Base-by-base conservation (phyloP, 345 rosid species). In the Pugionium cornutum region DNA sequence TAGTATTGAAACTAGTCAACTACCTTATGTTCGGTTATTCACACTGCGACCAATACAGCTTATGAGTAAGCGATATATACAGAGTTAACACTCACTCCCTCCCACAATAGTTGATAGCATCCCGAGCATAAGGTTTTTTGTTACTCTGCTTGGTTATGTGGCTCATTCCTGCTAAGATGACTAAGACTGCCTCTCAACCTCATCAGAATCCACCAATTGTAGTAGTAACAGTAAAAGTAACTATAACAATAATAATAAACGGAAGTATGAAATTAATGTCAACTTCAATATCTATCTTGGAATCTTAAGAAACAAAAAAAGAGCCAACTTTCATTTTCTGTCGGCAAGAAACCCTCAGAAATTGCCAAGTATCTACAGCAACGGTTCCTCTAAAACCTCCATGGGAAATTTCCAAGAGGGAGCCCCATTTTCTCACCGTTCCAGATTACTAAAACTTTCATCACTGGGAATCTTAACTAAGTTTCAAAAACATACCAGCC, bases 361-460 rank as follows among this genome's bases (percentile, higher is more conserved):
- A 18, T 27, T 66, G 72, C 76, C 76, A 31, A 66, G 72, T 30
- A 52, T 73, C 76, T 73, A 66, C 76, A 73, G 47, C 10, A 73
- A 73, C 59, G 76, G 76, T 73, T 66, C 62, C 76, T 73, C 72
- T 45, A 51, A 64, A 72, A 73, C 76, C 76, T 66, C 72, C 36
- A 59, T 45, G 61, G 71, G 7, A 51, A 56, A 1, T 9, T 49
- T 36, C 60, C 65, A 64, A 59, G 72, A 73, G 76, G 72, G 76
- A 73, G 76, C 76, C 4, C 76, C 76, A 73, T 66, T 73, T 66
- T 10, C 29, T 72, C 60, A 64, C 53, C 44, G 45, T 64, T 58
- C 36, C 57, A 73, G 76, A 73, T 73, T 73, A 73, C 76, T 73
- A 66, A 73, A 73, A 57, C 11, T 36, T 52, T 73, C 76, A 66